A percentile compares a stretch with the other conserved stretches of the same genome.
Conservation (phyloP, 495 filamentous ascomycete genomes). For the Podospora conica region DNA sequence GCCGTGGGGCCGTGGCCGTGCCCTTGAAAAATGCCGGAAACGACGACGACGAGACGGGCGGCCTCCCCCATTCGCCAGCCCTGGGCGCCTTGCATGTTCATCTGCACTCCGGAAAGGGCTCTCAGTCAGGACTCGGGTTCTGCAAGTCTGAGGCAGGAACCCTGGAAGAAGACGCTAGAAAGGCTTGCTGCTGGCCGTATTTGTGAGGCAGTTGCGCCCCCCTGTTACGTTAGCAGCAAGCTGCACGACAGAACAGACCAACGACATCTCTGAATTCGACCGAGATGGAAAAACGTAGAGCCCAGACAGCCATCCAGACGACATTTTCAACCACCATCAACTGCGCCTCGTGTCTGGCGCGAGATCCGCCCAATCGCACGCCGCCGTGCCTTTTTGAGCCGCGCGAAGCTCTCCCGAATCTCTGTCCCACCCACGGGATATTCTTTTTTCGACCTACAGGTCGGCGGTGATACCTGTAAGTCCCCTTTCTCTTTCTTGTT, state of each 20-base stretch:
- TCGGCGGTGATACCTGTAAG: not conserved
- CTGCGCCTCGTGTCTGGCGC: conserved; percentile 11
- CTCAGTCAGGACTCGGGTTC: not conserved
- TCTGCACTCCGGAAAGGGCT: not conserved
- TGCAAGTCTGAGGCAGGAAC: not conserved
- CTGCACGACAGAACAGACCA: not conserved
- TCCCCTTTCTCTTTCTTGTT: not conserved
- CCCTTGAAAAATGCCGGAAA: not conserved
- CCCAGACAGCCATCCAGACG: not conserved
- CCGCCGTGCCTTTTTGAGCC: not conserved
- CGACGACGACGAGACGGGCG: conserved; percentile 9
- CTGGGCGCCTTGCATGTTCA: not conserved
- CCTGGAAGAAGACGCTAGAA: not conserved
- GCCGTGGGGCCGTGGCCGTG: not conserved
- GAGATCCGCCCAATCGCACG: conserved; percentile 7
- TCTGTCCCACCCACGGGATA: conserved; percentile 7
- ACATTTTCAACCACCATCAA: conserved; percentile 1
- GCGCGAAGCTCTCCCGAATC: conserved; percentile 12
- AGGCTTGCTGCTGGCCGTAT: not conserved
- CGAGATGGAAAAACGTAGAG: not conserved
- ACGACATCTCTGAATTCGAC: not conserved
- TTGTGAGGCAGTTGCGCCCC: conserved; percentile 4
- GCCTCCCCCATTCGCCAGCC: conserved; percentile 11
- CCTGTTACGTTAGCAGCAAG: not conserved
- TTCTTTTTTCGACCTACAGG: not conserved